phyloP scores from a whole-genome alignment of 225 moss, liverwort and hornwort genomes.

The Pseudisothecium myosuroides region DNA sequence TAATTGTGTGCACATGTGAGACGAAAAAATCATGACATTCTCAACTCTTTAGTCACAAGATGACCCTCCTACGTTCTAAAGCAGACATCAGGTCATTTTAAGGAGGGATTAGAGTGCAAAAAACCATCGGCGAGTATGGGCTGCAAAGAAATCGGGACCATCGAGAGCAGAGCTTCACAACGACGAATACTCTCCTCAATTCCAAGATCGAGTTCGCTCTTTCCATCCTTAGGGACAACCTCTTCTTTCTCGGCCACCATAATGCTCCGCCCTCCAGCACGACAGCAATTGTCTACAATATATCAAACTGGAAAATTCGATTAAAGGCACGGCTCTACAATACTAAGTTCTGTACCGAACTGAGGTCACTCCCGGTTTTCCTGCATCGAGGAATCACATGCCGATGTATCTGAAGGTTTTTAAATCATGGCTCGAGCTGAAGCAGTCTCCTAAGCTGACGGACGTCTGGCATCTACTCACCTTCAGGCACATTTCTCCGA shows the following conservation, averaged over 20 bases:
- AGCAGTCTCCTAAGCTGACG: not conserved
- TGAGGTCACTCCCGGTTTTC: not conserved
- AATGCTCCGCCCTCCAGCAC: not conserved
- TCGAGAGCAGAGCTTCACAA: slow-evolving; percentile 48
- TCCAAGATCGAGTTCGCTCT: slow-evolving; percentile 30
- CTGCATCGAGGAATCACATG: not conserved
- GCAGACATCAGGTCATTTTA: not conserved
- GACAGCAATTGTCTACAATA: not conserved
- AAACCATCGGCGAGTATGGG: slow-evolving; percentile 21
- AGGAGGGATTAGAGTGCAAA: not conserved
- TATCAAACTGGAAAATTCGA: not conserved
- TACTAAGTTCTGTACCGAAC: not conserved
- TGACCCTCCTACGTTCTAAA: not conserved
- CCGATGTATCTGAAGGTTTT: not conserved
- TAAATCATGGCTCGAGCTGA: not conserved
- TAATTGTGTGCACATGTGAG: not conserved
- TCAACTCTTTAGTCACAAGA: not conserved
- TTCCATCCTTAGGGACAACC: slow-evolving; percentile 1
- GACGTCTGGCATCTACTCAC: not conserved
- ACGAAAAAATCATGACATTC: not conserved
- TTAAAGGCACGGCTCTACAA: not conserved
- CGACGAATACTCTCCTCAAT: slow-evolving; percentile 78
- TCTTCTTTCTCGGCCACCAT: slow-evolving; percentile 22
- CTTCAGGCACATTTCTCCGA: not conserved
- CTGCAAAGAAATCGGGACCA: slow-evolving; percentile 28